Evolutionary conservation across 495 filamentous ascomycete genomes (phyloP), one percentile per base, ranked within the genome.

Genomic region (Hypoxylon rickii): DNA sequence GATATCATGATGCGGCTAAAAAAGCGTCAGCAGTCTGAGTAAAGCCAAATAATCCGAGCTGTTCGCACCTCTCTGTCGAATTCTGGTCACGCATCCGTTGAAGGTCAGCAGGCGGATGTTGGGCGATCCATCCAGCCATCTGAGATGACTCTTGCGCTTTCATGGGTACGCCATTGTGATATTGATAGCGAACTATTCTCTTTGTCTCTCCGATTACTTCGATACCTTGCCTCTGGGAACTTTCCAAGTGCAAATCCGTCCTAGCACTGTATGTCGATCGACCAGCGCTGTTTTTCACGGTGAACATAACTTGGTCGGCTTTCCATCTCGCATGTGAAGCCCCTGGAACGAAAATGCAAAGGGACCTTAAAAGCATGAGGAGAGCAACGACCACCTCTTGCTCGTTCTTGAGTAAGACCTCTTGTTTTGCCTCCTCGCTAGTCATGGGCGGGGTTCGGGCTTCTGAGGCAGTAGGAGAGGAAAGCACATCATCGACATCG

Each of bases 391-490:
- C 18, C 38, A 41, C 38, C 17, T 41, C 38, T 41, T 41, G 38
- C 18, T 41, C 38, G 17, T 16, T 41, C 38, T 41, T 41, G 3
- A 41, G 20, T 11, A 12, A 12, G 19, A n/a, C 13, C 38, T 20
- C 38, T 41, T 41, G 38, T 41, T 16, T 41, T 41, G 38, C 38
- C 38, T 6, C 38, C 18, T 41, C 38, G 38, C 38, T 19, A 41
- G 38, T 22, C 18, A 22, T 21, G 38, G 38, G 38, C 38, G 19
- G n/a, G 24, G 38, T 31, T 11, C 26, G 26, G 11, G 5, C 26
- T 31, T n/a, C n/a, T 31, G 26, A 31, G 11, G 26, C 5, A 5
- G 5, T 11, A 31, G 26, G 26, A 31, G 26, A 31, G 11, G 26
- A 5, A 11, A 31, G 11, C 26, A 5, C 26, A 5, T 31, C 26